These are phyloP conservation scores for Trichoderma citrinoviride DNA, from an alignment of 2,329 filamentous ascomycete species.

Conservation along the genomic window DNA sequence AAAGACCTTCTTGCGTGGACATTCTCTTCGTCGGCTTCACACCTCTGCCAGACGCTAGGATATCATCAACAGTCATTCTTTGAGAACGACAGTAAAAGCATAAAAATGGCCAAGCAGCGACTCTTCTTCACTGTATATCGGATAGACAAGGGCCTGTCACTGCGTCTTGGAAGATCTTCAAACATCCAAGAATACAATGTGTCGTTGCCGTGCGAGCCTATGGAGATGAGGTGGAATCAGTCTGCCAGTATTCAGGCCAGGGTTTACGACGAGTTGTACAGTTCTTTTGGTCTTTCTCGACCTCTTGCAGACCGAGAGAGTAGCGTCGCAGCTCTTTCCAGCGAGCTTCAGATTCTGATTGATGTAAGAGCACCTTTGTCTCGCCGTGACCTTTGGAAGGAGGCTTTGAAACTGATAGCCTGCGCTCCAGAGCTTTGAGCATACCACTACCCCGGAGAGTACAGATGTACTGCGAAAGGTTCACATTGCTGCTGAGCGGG, in stretches of 20 bases:
- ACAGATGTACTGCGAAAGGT: not conserved
- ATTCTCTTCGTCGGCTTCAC: not conserved
- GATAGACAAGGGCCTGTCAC: not conserved
- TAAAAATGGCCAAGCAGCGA: not conserved
- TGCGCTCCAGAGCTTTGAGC: not conserved
- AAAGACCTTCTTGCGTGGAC: constrained; percentile 5
- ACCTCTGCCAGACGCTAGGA: not conserved
- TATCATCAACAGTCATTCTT: not conserved
- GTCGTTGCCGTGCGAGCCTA: not conserved
- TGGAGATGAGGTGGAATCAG: not conserved
- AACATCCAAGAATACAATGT: not conserved
- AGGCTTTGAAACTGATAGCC: not conserved
- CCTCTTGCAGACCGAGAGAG: not conserved
- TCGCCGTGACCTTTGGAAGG: no score
- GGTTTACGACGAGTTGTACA: not conserved
- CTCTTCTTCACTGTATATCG: not conserved
- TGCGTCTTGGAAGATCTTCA: not conserved
- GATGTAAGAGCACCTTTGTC: no score
- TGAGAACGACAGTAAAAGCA: not conserved
- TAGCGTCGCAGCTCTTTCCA: not conserved
- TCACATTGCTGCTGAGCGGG: not conserved
- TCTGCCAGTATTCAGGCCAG: not conserved
- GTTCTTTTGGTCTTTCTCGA: not conserved
- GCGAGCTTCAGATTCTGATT: not conserved
- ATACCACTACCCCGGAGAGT: no score